Conservation (phyloP, 768 basidiomycete genomes). For the Nidularia sp. region DNA sequence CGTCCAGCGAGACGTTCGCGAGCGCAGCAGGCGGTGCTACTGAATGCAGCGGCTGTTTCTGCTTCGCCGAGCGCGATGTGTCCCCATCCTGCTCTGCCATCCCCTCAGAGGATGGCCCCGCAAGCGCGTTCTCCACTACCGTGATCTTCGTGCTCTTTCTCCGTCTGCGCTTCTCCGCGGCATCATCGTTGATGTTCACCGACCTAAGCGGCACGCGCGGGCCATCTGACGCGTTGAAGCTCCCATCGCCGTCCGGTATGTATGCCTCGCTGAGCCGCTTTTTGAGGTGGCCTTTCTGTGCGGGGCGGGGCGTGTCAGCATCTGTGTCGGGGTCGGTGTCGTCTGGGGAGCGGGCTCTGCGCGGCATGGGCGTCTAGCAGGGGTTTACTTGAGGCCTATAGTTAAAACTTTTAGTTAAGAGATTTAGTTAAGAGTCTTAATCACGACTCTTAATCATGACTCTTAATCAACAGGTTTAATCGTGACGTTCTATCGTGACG, state of each 20-base stretch:
- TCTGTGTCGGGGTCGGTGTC: constrained; percentile 32
- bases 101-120: constrained; percentile 57
- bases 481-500: too few relatives aligned
- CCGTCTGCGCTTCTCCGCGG: constrained; percentile 79
- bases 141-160: constrained; percentile 72
- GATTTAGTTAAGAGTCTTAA: too few relatives aligned
- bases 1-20: constrained; percentile 66
- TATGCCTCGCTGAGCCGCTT: constrained; percentile 63
- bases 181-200: constrained; percentile 76
- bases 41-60: constrained; percentile 60
- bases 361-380: constrained; percentile 25
- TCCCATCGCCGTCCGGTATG: constrained; percentile 37
- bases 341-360: constrained; percentile 32
- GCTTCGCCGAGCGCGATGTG: constrained; percentile 44
- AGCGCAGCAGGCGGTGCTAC: constrained; percentile 44
- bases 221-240: constrained; percentile 23
- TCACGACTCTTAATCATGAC: too few relatives aligned
- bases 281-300: constrained; percentile 36
- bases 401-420: too few relatives aligned
- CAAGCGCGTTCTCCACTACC: constrained; percentile 51
- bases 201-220: constrained; percentile 35
- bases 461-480: too few relatives aligned
- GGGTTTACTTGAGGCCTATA: neutral
- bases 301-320: constrained; percentile 31
- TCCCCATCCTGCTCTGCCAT: constrained; percentile 33